phyloP scores from a whole-genome alignment of 371 early-diverging fungal species.

The Apophysomyces elegans region DNA sequence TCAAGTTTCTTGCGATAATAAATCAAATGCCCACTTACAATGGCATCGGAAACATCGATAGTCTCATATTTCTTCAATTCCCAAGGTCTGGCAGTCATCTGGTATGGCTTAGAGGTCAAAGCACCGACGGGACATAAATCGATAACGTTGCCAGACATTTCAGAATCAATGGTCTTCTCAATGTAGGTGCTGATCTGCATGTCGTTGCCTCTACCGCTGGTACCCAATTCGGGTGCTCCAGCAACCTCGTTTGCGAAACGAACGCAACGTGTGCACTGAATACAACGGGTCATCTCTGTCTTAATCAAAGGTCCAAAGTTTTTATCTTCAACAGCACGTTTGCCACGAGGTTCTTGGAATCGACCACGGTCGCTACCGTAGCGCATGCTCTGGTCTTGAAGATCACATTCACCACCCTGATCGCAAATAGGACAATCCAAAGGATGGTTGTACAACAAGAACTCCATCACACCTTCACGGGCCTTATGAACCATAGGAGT shows the following conservation, averaged over 20 bases:
- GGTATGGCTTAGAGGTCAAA: slow-evolving; percentile 95
- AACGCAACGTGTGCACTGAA: slow-evolving; percentile 99
- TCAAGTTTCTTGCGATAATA: background rate
- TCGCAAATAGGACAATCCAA: slow-evolving; percentile 98
- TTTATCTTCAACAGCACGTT: slow-evolving; percentile 98
- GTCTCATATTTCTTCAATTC: slow-evolving; percentile 96
- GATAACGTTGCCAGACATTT: slow-evolving; percentile 97
- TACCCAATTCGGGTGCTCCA: slow-evolving; percentile 94
- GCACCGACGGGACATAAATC: slow-evolving; percentile 99
- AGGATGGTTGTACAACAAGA: slow-evolving; percentile 96
- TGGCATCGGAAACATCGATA: slow-evolving; percentile 94
- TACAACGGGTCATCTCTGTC: slow-evolving; percentile 97
- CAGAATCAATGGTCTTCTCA: slow-evolving; percentile 85
- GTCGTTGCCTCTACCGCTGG: slow-evolving; percentile 95
- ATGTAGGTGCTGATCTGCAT: slow-evolving; percentile 98
- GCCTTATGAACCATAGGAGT: slow-evolving; percentile 95
- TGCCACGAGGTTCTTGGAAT: slow-evolving; percentile 82
- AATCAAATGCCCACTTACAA: slow-evolving; percentile 45
- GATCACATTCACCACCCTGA: slow-evolving; percentile 98
- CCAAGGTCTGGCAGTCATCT: slow-evolving; percentile 95
- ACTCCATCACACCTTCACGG: slow-evolving; percentile 98
- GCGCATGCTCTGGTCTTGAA: slow-evolving; percentile 97
- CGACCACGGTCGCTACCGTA: slow-evolving; percentile 96
- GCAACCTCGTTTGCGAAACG: slow-evolving; percentile 98
- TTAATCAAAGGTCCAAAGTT: slow-evolving; percentile 95